phyloP scores from a whole-genome alignment of 768 basidiomycete genomes.

The Rhizopogon rudus region DNA sequence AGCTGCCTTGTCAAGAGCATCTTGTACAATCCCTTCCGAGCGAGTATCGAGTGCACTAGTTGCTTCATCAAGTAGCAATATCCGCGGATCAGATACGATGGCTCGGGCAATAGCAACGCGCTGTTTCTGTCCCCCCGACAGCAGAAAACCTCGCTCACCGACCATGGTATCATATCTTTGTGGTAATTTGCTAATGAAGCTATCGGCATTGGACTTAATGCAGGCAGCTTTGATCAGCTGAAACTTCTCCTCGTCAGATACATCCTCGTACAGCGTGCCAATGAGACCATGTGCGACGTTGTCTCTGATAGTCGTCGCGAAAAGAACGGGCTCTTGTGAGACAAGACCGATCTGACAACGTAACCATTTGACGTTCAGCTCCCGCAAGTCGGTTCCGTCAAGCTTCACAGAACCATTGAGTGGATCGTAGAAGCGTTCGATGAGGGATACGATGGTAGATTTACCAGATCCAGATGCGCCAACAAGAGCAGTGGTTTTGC shows the following conservation, averaged over 20 bases:
- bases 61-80: slow-evolving; percentile 46
- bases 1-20: slow-evolving; percentile 47
- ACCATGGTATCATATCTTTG: slow-evolving; percentile 48
- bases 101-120: slow-evolving; percentile 51
- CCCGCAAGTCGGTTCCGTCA: slow-evolving; percentile 41
- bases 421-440: slow-evolving; percentile 53
- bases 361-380: slow-evolving; percentile 45
- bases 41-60: slow-evolving; percentile 47
- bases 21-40: slow-evolving; percentile 47
- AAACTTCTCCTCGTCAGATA: slow-evolving; percentile 36
- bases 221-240: slow-evolving; percentile 42
- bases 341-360: slow-evolving; percentile 48
- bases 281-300: slow-evolving; percentile 48
- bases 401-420: slow-evolving; percentile 35
- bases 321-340: slow-evolving; percentile 46
- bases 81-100: slow-evolving; percentile 43
- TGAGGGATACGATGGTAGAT: slow-evolving; percentile 37
- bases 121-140: slow-evolving; percentile 49
- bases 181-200: slow-evolving; percentile 42
- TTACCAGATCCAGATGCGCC: slow-evolving; percentile 37
- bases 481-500: slow-evolving; percentile 36
- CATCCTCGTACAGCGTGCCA: slow-evolving; percentile 36
- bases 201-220: slow-evolving; percentile 47
- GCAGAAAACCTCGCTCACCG: slow-evolving; percentile 44
- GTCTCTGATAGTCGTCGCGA: slow-evolving; percentile 39